Base-by-base conservation (phyloP, 2,329 filamentous ascomycete genomes). In the Hypoxylon sp. region DNA sequence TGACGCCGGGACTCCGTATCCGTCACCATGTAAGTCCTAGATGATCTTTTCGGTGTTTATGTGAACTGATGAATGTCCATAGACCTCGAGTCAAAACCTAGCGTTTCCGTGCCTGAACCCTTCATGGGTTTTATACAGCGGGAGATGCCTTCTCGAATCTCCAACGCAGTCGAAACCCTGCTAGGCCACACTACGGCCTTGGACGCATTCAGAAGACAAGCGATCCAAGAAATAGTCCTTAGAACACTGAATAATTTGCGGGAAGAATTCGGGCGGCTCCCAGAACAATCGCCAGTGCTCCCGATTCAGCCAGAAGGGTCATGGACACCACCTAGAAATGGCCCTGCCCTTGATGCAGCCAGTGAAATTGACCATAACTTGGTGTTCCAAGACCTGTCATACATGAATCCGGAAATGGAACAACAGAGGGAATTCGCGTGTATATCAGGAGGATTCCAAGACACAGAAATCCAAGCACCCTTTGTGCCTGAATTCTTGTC, bases 11-110 rank as follows among this genome's bases (percentile, higher is more conserved):
- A 37, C 19, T 20, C 47, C 51, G 1, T 44, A 56, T 17, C 57
- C 57, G 11, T 56, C 58, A 6, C 52, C 58, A 8, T 56, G 58
- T 61, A 52, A 56, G 58, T 56, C n/a, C 20, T 34, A 4, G 2
- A 58, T 37, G 24, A 5, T 15, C 19, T 2, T 17, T 7, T n/a
- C 7, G 17, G 26, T 48, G 10, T n/a, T 28, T 3, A 30, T 2
- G 8, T 30, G 30, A 28, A 22, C 24, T n/a, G 17, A 41, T 17
- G 4, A 39, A 13, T 19, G 6, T 17, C 6, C 3, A 3, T 41
- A 41, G 37, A 41, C 17, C 17, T 41, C 7, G 37, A 41, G 17
- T 17, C 4, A 19, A 15, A 17, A 4, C 5, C 37, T 41, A 6
- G 37, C 2, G 7, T 5, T 15, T 5, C 15, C 17, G 8, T 17